Evolutionary conservation across 257 asterid genomes (phyloP), one percentile per base, ranked within the genome.

Genomic region (Cordia subcordata): DNA sequence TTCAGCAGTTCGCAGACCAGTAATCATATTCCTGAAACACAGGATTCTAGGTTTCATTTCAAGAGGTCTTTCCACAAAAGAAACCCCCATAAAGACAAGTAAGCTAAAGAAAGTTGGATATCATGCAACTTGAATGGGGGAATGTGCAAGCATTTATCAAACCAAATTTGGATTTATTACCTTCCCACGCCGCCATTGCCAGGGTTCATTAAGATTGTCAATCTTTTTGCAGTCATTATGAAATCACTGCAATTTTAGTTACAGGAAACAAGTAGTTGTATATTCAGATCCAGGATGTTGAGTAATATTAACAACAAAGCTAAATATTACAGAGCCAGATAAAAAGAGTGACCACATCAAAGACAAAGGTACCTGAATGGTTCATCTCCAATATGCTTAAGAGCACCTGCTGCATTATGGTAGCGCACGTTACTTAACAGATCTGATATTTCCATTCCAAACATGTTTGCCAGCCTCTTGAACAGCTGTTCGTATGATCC

Each of bases 401-500:
- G 76, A 55, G 77, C 87, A 67, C 96, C 94, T 4, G 75, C 49
- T 23, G 80, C 79, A 77, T 86, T 90, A 50, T 71, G 78, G 66
- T 85, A 88, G 69, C 75, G 66, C 68, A 82, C 83, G 58, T 65
- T 82, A 71, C 80, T 75, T 65, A 68, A 66, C 60, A 86, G 74
- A 57, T 81, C 95, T 6, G 81, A 68, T 57, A 75, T 81, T 66
- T 84, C 91, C 16, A 82, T 74, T 8, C 87, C 90, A 51, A 82
- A 84, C 93, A 92, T 86, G 76, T 77, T 58, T 44, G 76, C 85
- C 11, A 92, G 82, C 71, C 59, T 82, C 65, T 70, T 81, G 64
- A 77, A 79, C 1, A 92, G 74, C 70, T 92, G 97, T 50, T 92
- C 96, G 15, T 88, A 92, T 0, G 99, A 92, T 64, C 86, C 87